Conservation (phyloP, 2,329 filamentous ascomycete species). For the Fusarium tanahbumbuense region DNA sequence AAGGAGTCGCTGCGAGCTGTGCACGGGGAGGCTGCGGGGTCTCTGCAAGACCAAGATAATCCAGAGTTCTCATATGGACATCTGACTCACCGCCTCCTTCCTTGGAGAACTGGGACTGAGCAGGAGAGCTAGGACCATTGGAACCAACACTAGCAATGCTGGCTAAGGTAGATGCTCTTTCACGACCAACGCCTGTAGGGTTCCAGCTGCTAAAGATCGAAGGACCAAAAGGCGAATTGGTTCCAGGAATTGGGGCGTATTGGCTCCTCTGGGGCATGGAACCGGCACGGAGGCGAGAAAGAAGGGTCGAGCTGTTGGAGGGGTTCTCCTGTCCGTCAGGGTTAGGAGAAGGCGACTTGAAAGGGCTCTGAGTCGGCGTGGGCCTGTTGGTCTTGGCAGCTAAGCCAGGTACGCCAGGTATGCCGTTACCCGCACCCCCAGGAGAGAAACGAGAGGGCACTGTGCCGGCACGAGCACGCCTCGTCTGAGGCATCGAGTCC, state of each 20-base stretch:
- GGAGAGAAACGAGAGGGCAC: conserved; percentile 95
- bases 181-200: conserved; percentile 71
- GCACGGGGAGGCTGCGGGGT: conserved; percentile 85
- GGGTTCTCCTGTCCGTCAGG: conserved; percentile 61
- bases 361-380: conserved; percentile 88
- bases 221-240: conserved; percentile 80
- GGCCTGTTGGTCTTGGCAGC: conserved; percentile 84
- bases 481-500: conserved; percentile 73
- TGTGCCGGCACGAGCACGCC: conserved; percentile 90
- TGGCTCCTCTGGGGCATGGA: conserved; percentile 92
- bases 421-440: conserved; percentile 71
- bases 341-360: conserved; percentile 73
- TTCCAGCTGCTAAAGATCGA: conserved; percentile 94
- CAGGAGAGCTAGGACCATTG: conserved; percentile 88
- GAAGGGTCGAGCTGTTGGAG: conserved; percentile 74
- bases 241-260: conserved; percentile 67
- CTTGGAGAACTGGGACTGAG: conserved; percentile 85
- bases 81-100: conserved; percentile 88
- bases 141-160: conserved; percentile 88
- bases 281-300: conserved; percentile 88
- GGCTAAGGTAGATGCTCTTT: conserved; percentile 86
- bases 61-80: conserved; percentile 87
- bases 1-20: conserved; percentile 78
- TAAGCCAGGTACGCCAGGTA: conserved; percentile 66
- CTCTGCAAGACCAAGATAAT: conserved; percentile 95